These are phyloP conservation scores for Cucumis hystrix DNA, from an alignment of 306 rosid species.

Conservation along the genomic window DNA sequence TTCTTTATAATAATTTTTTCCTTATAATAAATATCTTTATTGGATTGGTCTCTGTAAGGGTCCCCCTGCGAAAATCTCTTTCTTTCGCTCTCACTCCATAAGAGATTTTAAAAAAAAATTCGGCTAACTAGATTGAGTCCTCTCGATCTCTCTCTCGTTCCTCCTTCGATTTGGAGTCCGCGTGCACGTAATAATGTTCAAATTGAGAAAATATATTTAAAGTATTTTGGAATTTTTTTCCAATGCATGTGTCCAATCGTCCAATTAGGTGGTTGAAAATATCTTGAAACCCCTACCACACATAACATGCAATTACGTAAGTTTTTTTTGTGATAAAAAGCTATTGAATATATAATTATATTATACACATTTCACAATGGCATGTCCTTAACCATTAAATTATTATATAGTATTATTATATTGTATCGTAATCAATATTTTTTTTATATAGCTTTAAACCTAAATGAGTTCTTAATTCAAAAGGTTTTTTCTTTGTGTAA, in stretches of 20 bases:
- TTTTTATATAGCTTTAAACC: neutral
- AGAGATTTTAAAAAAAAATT: neutral
- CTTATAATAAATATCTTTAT: no score
- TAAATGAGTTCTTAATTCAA: neutral
- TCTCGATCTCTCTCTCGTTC: neutral
- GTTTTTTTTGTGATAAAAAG: neutral
- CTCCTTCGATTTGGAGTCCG: neutral
- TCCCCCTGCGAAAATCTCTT: neutral
- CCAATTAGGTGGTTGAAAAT: neutral
- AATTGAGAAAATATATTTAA: neutral
- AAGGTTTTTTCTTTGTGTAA: neutral
- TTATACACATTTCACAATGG: neutral
- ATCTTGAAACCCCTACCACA: neutral
- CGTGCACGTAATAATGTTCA: neutral
- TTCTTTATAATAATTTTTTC: no score
- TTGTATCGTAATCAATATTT: neutral
- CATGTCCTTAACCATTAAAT: neutral
- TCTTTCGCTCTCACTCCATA: neutral
- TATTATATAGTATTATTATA: neutral
- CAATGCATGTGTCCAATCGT: neutral
- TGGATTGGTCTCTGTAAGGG: neutral
- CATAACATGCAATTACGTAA: neutral
- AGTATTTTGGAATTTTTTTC: neutral
- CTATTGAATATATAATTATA: neutral
- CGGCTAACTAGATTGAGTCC: neutral